Evolutionary conservation across 1,284 basidiomycete species (phyloP).

Genomic region (Papiliotrema nemorosa): DNA sequence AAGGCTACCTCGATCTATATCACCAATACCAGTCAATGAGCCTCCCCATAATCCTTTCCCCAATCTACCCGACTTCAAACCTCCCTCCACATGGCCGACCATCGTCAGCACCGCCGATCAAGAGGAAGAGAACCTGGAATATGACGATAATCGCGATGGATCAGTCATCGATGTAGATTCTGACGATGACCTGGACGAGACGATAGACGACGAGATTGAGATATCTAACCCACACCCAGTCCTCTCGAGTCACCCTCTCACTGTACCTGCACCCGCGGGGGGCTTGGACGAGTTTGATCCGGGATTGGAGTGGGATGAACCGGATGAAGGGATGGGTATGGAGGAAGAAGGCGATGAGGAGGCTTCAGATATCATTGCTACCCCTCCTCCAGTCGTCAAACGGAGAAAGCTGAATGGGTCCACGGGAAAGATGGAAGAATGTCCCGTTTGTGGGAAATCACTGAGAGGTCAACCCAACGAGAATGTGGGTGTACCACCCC

Average conservation of each 20-base stretch:
- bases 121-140: background rate
- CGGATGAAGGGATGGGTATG: slow-evolving; percentile 48
- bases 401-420: slow-evolving; percentile 5
- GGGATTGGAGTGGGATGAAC: slow-evolving; percentile 40
- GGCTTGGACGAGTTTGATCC: slow-evolving; percentile 24
- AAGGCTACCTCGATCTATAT: background rate
- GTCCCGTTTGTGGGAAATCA: slow-evolving; percentile 34
- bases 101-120: slow-evolving; percentile 27
- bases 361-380: slow-evolving; percentile 6
- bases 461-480: slow-evolving; percentile 31
- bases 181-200: slow-evolving; percentile 8
- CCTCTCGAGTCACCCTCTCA: background rate
- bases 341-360: slow-evolving; percentile 39
- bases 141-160: slow-evolving; percentile 1
- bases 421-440: slow-evolving; percentile 18
- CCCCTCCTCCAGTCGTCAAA: background rate
- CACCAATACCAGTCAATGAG: background rate
- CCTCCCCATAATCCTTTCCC: slow-evolving; percentile 10
- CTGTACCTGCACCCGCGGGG: background rate
- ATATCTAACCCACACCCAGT: background rate
- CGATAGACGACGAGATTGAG: slow-evolving; percentile 10
- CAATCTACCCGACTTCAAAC: slow-evolving; percentile 19
- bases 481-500: too few relatives aligned
- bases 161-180: background rate
- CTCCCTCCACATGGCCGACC: slow-evolving; percentile 30